Evolutionary conservation across 2,329 filamentous ascomycete genomes (phyloP), one percentile per base, ranked within the genome.

Genomic region (Neoscytalidium dimidiatum): DNA sequence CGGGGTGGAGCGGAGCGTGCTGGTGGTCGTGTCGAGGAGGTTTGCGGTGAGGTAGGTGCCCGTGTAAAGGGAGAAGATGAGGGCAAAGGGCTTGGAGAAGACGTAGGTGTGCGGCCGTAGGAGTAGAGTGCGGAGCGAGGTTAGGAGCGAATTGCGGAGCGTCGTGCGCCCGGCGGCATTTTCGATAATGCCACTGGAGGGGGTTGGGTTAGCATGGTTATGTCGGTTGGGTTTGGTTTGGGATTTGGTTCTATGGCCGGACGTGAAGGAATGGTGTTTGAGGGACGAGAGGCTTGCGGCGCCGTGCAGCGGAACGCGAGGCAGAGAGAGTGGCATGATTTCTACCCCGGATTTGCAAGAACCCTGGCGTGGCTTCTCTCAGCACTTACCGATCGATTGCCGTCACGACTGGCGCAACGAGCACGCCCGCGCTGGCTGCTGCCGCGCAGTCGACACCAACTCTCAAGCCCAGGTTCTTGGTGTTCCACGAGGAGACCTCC

Each of bases 31-130:
- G 80, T 98, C 94, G 74, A 97, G 87, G 13, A 85, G 80, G 81
- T 97, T 97, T 68, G 94, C 94, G 0, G 92, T 92, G 13, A 95
- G 81, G 81, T 97, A 97, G 66, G 94, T 98, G 69, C 91, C 90
- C 67, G 89, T 91, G 83, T 97, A 98, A 48, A 96, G 83, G 62
- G 81, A 80, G 67, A 82, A 79, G 74, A 93, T 89, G 69, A 92
- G 84, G 51, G 81, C 86, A 71, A 90, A 90, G 0, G 90, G 90
- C 66, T 86, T 86, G 57, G 87, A 87, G 74, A 87, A 78, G 68
- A 92, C 71, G 71, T 90, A 82, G 26, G 77, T 71, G 66, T 88
- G 87, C 0, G 90, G 90, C 8, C 81, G 83, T n/a, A 81, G 69
- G 65, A 90, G 53, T 60, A 92, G 81, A 43, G 82, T 79, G 31